Base-by-base conservation (phyloP, 148 eudicot species). In the Fagopyrum homotropicum region DNA sequence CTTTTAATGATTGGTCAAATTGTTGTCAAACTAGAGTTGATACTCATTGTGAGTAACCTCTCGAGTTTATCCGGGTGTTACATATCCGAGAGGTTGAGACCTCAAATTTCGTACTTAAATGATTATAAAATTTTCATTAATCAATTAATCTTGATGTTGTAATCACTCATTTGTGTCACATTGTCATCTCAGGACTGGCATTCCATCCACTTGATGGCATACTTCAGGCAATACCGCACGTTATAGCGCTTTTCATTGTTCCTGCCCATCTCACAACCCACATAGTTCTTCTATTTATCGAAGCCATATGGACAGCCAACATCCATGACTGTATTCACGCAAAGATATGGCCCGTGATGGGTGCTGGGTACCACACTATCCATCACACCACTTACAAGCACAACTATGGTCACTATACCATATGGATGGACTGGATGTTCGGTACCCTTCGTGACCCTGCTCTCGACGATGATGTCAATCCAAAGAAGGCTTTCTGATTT, bases 391-490 rank as follows among this genome's bases (percentile, higher is more conserved):
- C 97, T 0, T 95, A 95, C 75, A 91, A 89, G 22, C 97, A 95
- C 70, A 95, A 95, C 73, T 95, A 92, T 48, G 98, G 98, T 12
- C 97, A 95, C 78, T 95, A 80, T 79, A 95, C 97, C 0, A 77
- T 92, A 49, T 86, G 92, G 83, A 95, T 95, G 98, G 98, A 95
- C 80, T 92, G 93, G 96, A 78, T 95, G 84, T 95, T 92, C 19
- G 96, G 98, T 16, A 95, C 98, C 57, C 93, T 95, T 46, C 83
- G 79, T 4, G 82, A 84, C 76, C 98, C 98, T 35, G 6, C 74
- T 6, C 35, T 78, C 5, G 82, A 70, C n/a, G 74, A 72, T 46
- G 83, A 84, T 30, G 87, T 84, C 46, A 89, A 86, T 45, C 68
- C 80, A 50, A 92, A 88, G 75, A 88, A 85, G 77, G 72, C 4